Conservation (phyloP, 805 yeast species). For the Starmerella sp. region DNA sequence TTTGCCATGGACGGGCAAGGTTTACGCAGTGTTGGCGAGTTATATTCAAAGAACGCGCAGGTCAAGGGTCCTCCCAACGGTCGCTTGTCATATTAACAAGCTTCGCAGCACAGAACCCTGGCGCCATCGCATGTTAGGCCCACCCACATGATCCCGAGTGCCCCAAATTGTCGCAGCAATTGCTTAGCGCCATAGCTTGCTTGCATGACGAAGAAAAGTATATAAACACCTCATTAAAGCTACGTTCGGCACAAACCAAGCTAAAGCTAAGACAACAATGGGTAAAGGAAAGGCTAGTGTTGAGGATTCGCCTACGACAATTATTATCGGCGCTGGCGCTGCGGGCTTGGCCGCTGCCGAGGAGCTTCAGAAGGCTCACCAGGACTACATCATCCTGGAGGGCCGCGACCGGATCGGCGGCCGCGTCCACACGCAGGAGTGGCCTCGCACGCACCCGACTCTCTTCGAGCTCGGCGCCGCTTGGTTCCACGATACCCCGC, state of each 20-base stretch:
- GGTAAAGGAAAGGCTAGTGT: background rate
- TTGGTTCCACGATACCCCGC: constrained; percentile 24
- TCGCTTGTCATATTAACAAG: background rate
- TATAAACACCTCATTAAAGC: background rate
- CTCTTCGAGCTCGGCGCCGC: constrained; percentile 24
- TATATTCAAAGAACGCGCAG: background rate
- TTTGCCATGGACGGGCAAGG: background rate
- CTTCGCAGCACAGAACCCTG: background rate
- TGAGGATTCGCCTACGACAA: constrained; percentile 8
- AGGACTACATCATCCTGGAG: constrained; percentile 24
- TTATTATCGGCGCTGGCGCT: constrained; percentile 29
- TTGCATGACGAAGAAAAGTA: background rate
- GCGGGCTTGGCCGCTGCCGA: constrained; percentile 29
- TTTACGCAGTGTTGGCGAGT: background rate
- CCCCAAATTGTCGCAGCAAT: background rate
- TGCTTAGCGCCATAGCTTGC: background rate
- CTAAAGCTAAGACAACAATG: background rate
- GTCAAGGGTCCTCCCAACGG: background rate
- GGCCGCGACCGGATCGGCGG: constrained; percentile 30
- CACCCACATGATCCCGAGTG: background rate
- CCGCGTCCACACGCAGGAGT: constrained; percentile 19
- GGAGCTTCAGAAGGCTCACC: constrained; percentile 19
- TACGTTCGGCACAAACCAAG: background rate
- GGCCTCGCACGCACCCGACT: constrained; percentile 13
- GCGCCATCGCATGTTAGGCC: background rate